Percentiles rank a stretch among this genome's conserved stretches.
Evolutionary conservation across 805 yeast genomes (phyloP).

Genomic region (Metschnikowia lochheadii): DNA sequence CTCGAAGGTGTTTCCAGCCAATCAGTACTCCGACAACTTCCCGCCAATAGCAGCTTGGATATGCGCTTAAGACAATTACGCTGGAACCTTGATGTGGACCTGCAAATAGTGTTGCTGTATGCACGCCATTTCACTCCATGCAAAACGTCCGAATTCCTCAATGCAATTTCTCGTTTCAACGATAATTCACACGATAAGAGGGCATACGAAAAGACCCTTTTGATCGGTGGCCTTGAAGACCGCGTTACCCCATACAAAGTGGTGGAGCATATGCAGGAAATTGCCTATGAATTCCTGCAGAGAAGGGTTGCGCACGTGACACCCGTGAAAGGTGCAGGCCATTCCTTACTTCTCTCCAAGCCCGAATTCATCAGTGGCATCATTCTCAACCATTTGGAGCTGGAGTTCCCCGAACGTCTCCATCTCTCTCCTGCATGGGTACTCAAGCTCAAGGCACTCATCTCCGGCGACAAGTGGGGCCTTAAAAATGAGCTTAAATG

Average conservation of each 20-base stretch:
- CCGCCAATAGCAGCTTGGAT: slow-evolving; percentile 25
- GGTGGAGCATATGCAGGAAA: slow-evolving; percentile 28
- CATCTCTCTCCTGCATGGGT: slow-evolving; percentile 72
- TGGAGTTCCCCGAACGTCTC: slow-evolving; percentile 41
- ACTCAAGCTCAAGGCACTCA: slow-evolving; percentile 54
- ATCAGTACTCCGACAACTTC: slow-evolving; percentile 57
- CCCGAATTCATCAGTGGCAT: slow-evolving; percentile 64
- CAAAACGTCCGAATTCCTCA: slow-evolving; percentile 40
- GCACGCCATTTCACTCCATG: slow-evolving; percentile 47
- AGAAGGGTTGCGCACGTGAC: slow-evolving; percentile 31
- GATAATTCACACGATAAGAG: slow-evolving; percentile 28
- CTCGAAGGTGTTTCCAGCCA: slow-evolving; percentile 56
- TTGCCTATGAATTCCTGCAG: slow-evolving; percentile 20
- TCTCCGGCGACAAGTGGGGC: slow-evolving; percentile 74
- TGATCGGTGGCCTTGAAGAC: slow-evolving; percentile 60
- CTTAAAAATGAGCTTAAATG: slow-evolving; percentile 72
- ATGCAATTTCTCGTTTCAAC: slow-evolving; percentile 34
- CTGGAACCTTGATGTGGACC: slow-evolving; percentile 64
- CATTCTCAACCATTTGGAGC: slow-evolving; percentile 53
- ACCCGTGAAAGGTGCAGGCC: slow-evolving; percentile 53
- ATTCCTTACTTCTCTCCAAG: slow-evolving; percentile 56
- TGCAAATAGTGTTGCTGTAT: slow-evolving; percentile 51
- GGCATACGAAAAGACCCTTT: slow-evolving; percentile 42
- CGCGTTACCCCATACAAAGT: slow-evolving; percentile 45
- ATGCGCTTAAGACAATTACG: slow-evolving; percentile 56